Percentiles rank a stretch among this genome's conserved stretches.
These are phyloP conservation scores for Argentina anserina DNA, from an alignment of 306 rosid genomes.

Conservation along the genomic window DNA sequence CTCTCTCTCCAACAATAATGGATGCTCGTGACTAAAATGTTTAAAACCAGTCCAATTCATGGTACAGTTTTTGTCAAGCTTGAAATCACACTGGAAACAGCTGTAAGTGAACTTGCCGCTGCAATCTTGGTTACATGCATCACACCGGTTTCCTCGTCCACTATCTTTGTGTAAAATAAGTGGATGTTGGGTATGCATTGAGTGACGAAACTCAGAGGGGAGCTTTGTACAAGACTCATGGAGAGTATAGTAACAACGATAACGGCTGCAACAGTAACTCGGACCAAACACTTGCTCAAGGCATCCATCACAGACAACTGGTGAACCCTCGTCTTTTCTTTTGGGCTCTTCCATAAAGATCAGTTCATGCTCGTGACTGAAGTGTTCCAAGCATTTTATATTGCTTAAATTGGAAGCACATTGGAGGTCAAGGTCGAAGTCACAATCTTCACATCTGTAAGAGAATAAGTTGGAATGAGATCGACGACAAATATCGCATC, in stretches of 20 bases:
- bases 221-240: neutral
- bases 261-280: neutral
- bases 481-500: too few species aligned
- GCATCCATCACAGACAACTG: neutral
- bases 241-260: neutral
- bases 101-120: neutral
- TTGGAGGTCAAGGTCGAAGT: neutral
- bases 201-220: neutral
- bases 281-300: neutral
- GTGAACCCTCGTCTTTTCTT: neutral
- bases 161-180: neutral
- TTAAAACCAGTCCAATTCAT: neutral
- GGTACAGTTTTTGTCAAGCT: neutral
- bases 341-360: neutral
- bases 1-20: neutral
- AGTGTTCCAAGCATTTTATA: neutral
- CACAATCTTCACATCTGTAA: too few species aligned
- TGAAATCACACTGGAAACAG: neutral
- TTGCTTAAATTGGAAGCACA: neutral
- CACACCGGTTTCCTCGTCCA: neutral
- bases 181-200: neutral
- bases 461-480: too few species aligned
- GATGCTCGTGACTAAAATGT: constrained; percentile 5
- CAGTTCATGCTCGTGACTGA: neutral
- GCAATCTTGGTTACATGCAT: neutral